phyloP scores from a whole-genome alignment of 108 stramenopile species.

The Cafeteria roenbergensis region DNA sequence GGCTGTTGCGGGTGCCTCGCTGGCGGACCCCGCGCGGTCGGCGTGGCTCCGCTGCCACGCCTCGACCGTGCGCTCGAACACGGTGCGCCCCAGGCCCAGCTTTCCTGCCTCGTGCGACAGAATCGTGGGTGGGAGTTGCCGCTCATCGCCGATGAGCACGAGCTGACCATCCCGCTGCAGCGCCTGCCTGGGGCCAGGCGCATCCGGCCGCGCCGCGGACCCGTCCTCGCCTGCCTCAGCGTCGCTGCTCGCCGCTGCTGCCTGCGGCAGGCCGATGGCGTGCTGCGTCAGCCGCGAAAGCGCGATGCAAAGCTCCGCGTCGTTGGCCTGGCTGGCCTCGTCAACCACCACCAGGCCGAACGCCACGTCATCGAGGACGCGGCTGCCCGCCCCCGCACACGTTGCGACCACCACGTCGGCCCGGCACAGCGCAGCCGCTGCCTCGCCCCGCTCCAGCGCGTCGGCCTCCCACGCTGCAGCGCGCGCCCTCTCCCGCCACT shows the following conservation, averaged over 20 bases:
- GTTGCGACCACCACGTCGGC: conserved; percentile 4
- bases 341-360: background rate
- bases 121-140: background rate
- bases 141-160: background rate
- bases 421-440: no score
- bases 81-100: background rate
- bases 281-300: background rate
- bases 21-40: background rate
- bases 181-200: no score
- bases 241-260: no score
- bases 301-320: background rate
- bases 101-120: background rate
- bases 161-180: no score
- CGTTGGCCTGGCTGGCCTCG: background rate
- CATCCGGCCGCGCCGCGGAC: no score
- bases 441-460: no score
- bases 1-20: background rate
- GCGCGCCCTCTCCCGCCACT: no score
- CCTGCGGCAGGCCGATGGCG: background rate
- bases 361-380: background rate
- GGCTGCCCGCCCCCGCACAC: background rate
- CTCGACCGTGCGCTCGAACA: background rate
- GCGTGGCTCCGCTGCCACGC: background rate
- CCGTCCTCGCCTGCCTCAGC: no score
- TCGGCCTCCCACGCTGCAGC: no score